These are phyloP conservation scores for Tuber microsphaerosporum DNA, from an alignment of 495 filamentous ascomycete species.

Conservation along the genomic window DNA sequence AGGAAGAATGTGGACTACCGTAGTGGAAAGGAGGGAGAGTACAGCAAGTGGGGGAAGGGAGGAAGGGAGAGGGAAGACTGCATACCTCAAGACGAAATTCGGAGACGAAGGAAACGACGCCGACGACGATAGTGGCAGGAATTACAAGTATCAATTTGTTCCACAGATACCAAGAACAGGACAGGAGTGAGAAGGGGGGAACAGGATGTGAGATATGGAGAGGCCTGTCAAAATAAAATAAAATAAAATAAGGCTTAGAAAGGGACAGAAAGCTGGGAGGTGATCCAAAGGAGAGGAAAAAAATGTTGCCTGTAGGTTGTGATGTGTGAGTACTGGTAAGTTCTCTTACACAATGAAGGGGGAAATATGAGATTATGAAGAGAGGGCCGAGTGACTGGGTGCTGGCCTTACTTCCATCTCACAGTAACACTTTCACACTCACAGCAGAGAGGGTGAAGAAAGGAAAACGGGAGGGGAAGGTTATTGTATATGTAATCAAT, in stretches of 20 bases:
- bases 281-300: background rate
- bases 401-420: background rate
- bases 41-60: background rate
- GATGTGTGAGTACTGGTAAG: background rate
- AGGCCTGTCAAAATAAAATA: background rate
- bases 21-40: too few species aligned
- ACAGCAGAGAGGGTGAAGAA: background rate
- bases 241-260: background rate
- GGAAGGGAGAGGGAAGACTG: constrained; percentile 9
- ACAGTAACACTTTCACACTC: background rate
- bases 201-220: background rate
- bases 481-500: background rate
- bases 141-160: constrained; percentile 8
- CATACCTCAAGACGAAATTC: constrained; percentile 5
- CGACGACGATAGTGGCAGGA: background rate
- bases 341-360: background rate
- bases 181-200: constrained; percentile 4
- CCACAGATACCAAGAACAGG: constrained; percentile 2
- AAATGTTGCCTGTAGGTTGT: background rate
- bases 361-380: background rate
- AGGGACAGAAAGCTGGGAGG: background rate
- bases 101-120: background rate
- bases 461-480: background rate
- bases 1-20: background rate
- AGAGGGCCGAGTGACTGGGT: background rate